Evolutionary conservation across 2,329 filamentous ascomycete species (phyloP), one percentile per base, ranked within the genome.

Genomic region (Ophiostoma sp.): DNA sequence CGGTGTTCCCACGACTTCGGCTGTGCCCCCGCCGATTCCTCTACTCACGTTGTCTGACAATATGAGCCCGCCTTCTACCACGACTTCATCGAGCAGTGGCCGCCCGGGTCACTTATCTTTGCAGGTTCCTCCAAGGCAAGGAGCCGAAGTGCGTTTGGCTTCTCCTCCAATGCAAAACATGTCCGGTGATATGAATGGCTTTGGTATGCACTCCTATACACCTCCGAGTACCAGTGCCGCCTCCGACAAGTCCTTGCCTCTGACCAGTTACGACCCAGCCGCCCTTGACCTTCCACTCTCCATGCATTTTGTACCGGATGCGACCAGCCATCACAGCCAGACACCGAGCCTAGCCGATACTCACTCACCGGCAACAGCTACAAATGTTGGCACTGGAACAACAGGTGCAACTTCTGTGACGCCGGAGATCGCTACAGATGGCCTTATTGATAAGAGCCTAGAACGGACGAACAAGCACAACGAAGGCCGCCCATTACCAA

Each of bases 41-140:
- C 33, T 59, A 17, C 25, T 61, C 25, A 28, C 48, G 0, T 22
- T 57, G 17, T 19, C 50, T 17, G 57, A 59, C 59, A 66, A 45
- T 28, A 22, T 57, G 57, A 68, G 50, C 19, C 74, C 74, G 63
- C 75, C 33, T n/a, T 42, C 59, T 45, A 11, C 69, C 17, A 42
- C 28, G 1, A 15, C 8, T 17, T 22, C 36, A 6, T 15, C 25
- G 15, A 61, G 48, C 78, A 61, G 76, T 76, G 76, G 77, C 31
- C 79, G 79, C 69, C 85, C 87, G 25, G 85, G 85, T 71, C 82
- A 88, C 25, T 81, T 91, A 7, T 89, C 88, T 25, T 82, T 92
- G 0, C 89, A 91, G 77, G 90, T 92, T 0, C 90, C 90, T 2
- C 77, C 79, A 59, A 75, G 80, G 9, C 76, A 78, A 15, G 80